Conservation (phyloP, 108 stramenopile species). For the Skeletonema menzelii region DNA sequence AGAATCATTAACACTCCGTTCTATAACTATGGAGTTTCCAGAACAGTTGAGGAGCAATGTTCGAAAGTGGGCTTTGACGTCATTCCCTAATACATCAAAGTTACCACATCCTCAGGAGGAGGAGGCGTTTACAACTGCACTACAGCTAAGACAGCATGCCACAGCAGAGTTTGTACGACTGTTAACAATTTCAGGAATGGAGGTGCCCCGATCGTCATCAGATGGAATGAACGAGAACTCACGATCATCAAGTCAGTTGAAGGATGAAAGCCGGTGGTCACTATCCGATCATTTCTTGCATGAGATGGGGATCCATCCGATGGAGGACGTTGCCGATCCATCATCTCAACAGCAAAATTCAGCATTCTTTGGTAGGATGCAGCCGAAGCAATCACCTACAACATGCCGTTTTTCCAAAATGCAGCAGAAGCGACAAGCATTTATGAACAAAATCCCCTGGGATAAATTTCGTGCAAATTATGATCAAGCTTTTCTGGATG, state of each 20-base stretch:
- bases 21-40: conserved; percentile 31
- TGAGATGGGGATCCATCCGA: conserved; percentile 43
- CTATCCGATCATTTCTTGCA: conserved; percentile 44
- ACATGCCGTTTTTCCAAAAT: conserved; percentile 18
- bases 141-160: conserved; percentile 31
- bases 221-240: background rate
- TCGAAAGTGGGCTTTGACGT: conserved; percentile 14
- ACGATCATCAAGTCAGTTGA: background rate
- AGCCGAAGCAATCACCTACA: background rate
- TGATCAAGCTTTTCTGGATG: conserved; percentile 34
- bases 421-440: conserved; percentile 15
- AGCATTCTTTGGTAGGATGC: conserved; percentile 1
- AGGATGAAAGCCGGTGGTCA: conserved; percentile 25
- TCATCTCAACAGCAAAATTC: background rate
- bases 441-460: conserved; percentile 34
- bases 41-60: conserved; percentile 16
- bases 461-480: conserved; percentile 23
- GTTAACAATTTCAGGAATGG: conserved; percentile 68
- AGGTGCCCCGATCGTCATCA: conserved; percentile 24
- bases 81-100: background rate
- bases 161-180: conserved; percentile 56
- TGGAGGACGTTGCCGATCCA: background rate
- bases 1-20: conserved; percentile 18
- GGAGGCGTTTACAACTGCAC: conserved; percentile 16
- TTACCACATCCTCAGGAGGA: background rate